Evolutionary conservation across 331 rosid genomes (phyloP).

Genomic region (Ulmus americana): DNA sequence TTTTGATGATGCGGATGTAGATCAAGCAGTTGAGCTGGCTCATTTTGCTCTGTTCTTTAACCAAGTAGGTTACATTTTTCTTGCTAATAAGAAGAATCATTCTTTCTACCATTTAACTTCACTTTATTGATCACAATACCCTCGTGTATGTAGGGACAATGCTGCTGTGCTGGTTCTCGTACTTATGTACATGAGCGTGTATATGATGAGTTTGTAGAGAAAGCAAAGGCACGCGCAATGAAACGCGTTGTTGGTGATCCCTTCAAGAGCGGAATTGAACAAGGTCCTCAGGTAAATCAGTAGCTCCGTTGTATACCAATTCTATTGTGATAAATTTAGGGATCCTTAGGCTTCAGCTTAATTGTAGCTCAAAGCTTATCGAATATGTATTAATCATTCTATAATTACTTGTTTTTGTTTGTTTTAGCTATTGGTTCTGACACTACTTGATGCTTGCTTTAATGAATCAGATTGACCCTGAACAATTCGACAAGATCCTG

Average conservation of each 20-base stretch:
- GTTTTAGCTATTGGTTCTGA: neutral
- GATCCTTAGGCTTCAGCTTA: too few species aligned
- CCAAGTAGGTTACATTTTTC: conserved; percentile 40
- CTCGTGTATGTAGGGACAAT: conserved; percentile 65
- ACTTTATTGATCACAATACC: conserved; percentile 11
- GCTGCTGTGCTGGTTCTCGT: conserved; percentile 91
- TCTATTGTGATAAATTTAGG: neutral
- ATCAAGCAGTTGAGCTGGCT: conserved; percentile 75
- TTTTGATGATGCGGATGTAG: conserved; percentile 84
- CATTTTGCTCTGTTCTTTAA: conserved; percentile 84
- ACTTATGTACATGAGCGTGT: conserved; percentile 78
- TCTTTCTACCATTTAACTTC: neutral
- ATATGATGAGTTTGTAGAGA: conserved; percentile 70
- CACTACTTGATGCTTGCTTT: neutral
- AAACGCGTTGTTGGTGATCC: conserved; percentile 88
- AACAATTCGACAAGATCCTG: conserved; percentile 71
- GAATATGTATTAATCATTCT: too few species aligned
- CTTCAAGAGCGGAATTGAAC: conserved; percentile 66
- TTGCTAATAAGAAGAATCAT: conserved; percentile 4
- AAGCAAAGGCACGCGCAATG: conserved; percentile 68
- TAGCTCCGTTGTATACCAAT: neutral
- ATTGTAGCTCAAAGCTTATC: too few species aligned
- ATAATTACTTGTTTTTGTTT: too few species aligned
- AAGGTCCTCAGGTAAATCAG: conserved; percentile 86
- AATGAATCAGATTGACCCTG: conserved; percentile 52